Conservation (phyloP, 352 stramenopile genomes). For the Stramenopiles sp. region DNA sequence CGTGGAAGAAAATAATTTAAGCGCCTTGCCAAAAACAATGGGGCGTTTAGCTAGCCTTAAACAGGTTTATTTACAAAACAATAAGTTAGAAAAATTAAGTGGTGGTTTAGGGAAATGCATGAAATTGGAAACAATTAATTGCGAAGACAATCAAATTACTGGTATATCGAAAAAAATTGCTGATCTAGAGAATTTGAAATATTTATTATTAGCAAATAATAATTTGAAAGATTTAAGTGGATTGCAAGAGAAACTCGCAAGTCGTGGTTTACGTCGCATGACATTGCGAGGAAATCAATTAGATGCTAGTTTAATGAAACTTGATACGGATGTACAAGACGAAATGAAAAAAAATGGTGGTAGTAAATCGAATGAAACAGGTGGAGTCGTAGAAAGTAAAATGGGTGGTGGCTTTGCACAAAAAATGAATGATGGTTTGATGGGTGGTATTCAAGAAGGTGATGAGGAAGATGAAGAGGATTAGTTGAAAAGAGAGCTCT, state of each 20-base stretch:
- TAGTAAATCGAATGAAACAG: no score
- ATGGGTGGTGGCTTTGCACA: no score
- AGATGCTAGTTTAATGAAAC: constrained; percentile 29
- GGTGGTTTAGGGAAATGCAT: constrained; percentile 41
- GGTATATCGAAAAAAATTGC: constrained; percentile 59
- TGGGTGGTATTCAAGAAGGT: no score
- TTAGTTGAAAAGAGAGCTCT: no score
- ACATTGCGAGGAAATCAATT: constrained; percentile 51
- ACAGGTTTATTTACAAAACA: constrained; percentile 58
- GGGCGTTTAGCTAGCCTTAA: constrained; percentile 36
- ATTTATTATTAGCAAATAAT: constrained; percentile 58
- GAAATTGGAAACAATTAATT: constrained; percentile 52
- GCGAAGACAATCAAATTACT: constrained; percentile 47
- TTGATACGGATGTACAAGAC: constrained; percentile 39
- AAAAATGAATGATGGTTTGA: no score
- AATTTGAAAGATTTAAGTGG: constrained; percentile 46
- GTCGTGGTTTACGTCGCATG: constrained; percentile 39
- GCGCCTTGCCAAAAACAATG: constrained; percentile 47
- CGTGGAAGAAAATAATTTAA: constrained; percentile 41
- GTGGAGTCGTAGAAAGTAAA: no score
- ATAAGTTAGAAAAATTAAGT: constrained; percentile 47
- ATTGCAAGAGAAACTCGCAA: constrained; percentile 42
- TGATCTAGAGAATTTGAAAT: constrained; percentile 42
- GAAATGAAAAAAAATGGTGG: no score
- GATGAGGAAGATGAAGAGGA: no score